Evolutionary conservation across 495 filamentous ascomycete genomes (phyloP).

Genomic region (Hypoxylon crocopeplum): DNA sequence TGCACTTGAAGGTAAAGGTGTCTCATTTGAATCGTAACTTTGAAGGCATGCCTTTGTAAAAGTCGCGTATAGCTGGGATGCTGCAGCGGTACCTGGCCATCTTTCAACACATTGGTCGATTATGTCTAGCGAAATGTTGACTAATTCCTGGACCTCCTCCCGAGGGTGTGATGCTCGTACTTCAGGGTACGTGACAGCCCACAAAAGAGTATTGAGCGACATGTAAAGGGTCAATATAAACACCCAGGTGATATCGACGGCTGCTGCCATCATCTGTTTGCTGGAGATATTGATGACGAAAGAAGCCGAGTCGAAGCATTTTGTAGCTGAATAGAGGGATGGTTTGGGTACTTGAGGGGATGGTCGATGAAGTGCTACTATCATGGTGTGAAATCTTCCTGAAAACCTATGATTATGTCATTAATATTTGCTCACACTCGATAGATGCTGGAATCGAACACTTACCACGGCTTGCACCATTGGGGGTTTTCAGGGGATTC

Average conservation of each 20-base stretch:
- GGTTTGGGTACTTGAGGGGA: slow-evolving; percentile 90
- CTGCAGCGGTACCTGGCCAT: slow-evolving; percentile 90
- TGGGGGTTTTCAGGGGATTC: slow-evolving; percentile 51
- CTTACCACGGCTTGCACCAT: slow-evolving; percentile 63
- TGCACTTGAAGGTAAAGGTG: slow-evolving; percentile 56
- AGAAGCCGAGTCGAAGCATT: slow-evolving; percentile 80
- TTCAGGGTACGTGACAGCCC: slow-evolving; percentile 79
- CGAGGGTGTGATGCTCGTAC: slow-evolving; percentile 72
- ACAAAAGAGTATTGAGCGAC: slow-evolving; percentile 84
- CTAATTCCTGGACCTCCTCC: slow-evolving; percentile 73
- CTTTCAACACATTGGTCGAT: slow-evolving; percentile 77
- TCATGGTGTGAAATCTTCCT: slow-evolving; percentile 79
- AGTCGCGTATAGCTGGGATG: slow-evolving; percentile 76
- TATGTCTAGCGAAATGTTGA: slow-evolving; percentile 74
- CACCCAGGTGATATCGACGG: slow-evolving; percentile 89
- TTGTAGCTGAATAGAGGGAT: slow-evolving; percentile 71
- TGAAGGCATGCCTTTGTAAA: slow-evolving; percentile 83
- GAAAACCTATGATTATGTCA: slow-evolving; percentile 66
- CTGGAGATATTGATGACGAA: slow-evolving; percentile 80
- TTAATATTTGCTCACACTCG: not conserved
- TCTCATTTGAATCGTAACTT: slow-evolving; percentile 73
- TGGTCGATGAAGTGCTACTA: slow-evolving; percentile 83
- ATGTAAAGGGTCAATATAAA: slow-evolving; percentile 88
- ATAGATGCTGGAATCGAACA: not conserved
- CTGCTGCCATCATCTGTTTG: slow-evolving; percentile 73